phyloP scores from a whole-genome alignment of 2,329 filamentous ascomycete species.

The Penicillium vulpinum region DNA sequence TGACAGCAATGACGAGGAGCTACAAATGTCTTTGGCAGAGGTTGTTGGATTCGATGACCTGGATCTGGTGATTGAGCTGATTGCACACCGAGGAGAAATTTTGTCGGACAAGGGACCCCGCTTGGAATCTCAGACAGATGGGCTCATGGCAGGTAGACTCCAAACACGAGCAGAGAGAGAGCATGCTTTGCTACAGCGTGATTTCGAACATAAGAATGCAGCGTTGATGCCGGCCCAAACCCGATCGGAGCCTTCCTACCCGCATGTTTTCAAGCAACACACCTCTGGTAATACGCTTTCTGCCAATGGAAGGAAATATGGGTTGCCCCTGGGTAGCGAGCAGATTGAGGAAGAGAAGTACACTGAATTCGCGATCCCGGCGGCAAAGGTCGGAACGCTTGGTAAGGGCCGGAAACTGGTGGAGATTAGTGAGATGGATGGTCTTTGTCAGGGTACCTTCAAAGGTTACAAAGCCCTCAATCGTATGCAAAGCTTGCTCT shows the following conservation, averaged over 20 bases:
- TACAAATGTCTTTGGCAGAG: constrained; percentile 89
- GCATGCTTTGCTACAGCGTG: constrained; percentile 70
- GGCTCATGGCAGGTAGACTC: constrained; percentile 56
- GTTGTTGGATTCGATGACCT: constrained; percentile 90
- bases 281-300: constrained; percentile 84
- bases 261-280: constrained; percentile 86
- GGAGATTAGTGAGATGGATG: constrained; percentile 79
- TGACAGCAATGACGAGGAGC: constrained; percentile 71
- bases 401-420: constrained; percentile 73
- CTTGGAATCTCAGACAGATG: constrained; percentile 44
- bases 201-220: constrained; percentile 80
- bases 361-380: constrained; percentile 86
- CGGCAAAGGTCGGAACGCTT: constrained; percentile 73
- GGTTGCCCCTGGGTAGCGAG: constrained; percentile 72
- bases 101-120: constrained; percentile 43
- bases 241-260: constrained; percentile 73
- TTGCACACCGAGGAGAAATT: constrained; percentile 72
- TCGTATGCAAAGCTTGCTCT: constrained; percentile 96
- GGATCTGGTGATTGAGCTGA: constrained; percentile 89
- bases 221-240: constrained; percentile 69
- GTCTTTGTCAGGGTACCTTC: constrained; percentile 86
- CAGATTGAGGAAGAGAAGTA: constrained; percentile 74
- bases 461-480: constrained; percentile 91
- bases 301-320: constrained; percentile 76
- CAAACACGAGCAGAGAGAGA: constrained; percentile 77